These are phyloP conservation scores for Thalassiosira exigua DNA, from an alignment of 352 stramenopile genomes.

Conservation along the genomic window DNA sequence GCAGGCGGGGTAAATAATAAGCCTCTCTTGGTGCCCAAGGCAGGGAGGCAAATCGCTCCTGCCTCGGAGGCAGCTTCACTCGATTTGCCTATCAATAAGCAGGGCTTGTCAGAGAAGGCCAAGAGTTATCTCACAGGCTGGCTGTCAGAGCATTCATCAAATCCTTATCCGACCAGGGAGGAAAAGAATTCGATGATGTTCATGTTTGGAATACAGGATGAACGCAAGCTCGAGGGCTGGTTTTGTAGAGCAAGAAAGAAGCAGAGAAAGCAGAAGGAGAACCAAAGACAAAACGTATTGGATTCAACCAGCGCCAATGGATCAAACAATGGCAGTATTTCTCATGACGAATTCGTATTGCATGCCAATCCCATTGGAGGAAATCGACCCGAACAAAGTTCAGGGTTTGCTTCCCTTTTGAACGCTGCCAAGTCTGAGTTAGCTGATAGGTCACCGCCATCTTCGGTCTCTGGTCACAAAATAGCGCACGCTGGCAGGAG, in stretches of 20 bases:
- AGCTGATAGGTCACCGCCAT: conserved; percentile 9
- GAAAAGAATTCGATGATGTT: conserved; percentile 57
- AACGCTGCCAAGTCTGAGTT: conserved; percentile 27
- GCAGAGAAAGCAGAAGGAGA: conserved; percentile 25
- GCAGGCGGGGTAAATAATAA: neutral
- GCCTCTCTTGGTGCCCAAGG: neutral
- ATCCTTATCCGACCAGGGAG: conserved; percentile 54
- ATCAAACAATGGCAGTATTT: neutral
- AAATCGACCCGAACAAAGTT: neutral
- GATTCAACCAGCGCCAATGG: neutral
- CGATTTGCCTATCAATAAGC: conserved; percentile 1
- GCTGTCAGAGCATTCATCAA: conserved; percentile 38
- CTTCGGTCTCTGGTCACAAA: conserved; percentile 5
- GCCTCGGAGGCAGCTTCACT: conserved; percentile 1
- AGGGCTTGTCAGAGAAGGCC: conserved; percentile 46
- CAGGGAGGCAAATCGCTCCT: neutral
- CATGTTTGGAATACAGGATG: conserved; percentile 38
- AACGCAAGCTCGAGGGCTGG: conserved; percentile 54
- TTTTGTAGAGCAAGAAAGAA: conserved; percentile 50
- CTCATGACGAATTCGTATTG: no score
- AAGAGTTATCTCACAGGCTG: conserved; percentile 56
- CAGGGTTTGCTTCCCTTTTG: conserved; percentile 38
- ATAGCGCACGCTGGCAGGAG: neutral
- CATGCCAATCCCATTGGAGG: neutral
- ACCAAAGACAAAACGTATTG: neutral